phyloP scores from a whole-genome alignment of 371 early-diverging fungal genomes.

The Rhizomucor pusillus region DNA sequence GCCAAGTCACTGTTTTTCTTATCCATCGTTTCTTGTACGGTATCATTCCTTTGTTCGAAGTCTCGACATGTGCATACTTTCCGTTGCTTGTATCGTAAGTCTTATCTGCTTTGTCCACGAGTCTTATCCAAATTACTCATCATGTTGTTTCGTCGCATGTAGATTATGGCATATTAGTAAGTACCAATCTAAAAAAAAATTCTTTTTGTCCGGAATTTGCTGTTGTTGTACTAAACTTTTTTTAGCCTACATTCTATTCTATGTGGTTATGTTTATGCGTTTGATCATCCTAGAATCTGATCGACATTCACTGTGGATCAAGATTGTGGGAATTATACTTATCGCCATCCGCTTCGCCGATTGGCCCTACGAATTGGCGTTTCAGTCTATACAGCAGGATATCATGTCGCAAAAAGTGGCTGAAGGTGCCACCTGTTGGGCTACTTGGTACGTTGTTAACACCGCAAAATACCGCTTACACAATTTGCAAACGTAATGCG shows the following conservation, averaged over 20 bases:
- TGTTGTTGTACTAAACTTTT: not conserved
- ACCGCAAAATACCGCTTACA: not conserved
- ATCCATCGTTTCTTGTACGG: slow-evolving; percentile 44
- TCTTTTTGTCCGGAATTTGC: not conserved
- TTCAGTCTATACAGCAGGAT: slow-evolving; percentile 20
- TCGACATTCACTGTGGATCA: slow-evolving; percentile 32
- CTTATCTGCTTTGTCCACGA: not conserved
- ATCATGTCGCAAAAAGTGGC: slow-evolving; percentile 23
- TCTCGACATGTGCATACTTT: slow-evolving; percentile 35
- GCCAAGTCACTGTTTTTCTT: slow-evolving; percentile 35
- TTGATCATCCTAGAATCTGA: slow-evolving; percentile 35
- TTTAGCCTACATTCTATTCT: slow-evolving; percentile 31
- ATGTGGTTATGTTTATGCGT: slow-evolving; percentile 42
- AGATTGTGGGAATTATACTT: slow-evolving; percentile 24
- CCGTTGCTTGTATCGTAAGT: slow-evolving; percentile 47
- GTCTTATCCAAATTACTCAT: not conserved
- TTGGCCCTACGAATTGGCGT: slow-evolving; percentile 46
- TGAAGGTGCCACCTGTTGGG: slow-evolving; percentile 31
- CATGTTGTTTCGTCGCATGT: not conserved
- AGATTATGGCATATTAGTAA: slow-evolving; percentile 32
- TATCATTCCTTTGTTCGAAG: slow-evolving; percentile 43
- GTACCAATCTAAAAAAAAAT: too few relatives aligned
- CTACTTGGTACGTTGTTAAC: slow-evolving; percentile 21
- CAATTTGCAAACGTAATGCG: not conserved
- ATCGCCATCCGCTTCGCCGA: slow-evolving; percentile 40